A percentile compares a stretch with the other conserved stretches of the same genome.
Evolutionary conservation across 768 basidiomycete genomes (phyloP).

Genomic region (Rhodotorula toruloides): DNA sequence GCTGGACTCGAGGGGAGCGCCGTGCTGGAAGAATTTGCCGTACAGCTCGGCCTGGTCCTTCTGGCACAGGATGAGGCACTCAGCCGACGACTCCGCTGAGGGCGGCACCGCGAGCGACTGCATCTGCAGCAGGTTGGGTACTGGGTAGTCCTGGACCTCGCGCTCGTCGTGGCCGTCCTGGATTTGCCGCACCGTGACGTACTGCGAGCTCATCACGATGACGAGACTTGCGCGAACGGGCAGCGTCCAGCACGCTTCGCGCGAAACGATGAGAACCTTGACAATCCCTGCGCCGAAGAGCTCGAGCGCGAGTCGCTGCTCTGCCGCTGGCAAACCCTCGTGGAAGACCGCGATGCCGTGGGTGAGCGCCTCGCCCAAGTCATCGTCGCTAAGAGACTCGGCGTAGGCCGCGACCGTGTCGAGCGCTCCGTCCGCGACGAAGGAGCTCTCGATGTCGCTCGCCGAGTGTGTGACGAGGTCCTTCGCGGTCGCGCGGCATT

Average conservation of each 20-base stretch:
- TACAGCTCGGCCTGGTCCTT: constrained; percentile 75
- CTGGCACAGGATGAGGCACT: constrained; percentile 84
- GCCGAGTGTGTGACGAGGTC: constrained; percentile 86
- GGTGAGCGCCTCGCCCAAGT: constrained; percentile 65
- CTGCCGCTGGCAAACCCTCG: constrained; percentile 61
- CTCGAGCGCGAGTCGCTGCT: constrained; percentile 68
- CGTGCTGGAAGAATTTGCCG: constrained; percentile 76
- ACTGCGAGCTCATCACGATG: constrained; percentile 89
- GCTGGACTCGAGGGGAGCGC: constrained; percentile 80
- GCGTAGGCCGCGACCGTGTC: constrained; percentile 61
- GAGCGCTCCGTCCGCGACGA: constrained; percentile 46
- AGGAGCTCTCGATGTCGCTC: constrained; percentile 56
- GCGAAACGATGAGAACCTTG: constrained; percentile 72
- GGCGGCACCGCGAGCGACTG: constrained; percentile 68
- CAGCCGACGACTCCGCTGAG: constrained; percentile 40
- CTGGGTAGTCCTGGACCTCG: constrained; percentile 69
- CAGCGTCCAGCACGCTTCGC: constrained; percentile 81
- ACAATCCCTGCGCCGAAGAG: constrained; percentile 75
- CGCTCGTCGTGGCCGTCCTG: constrained; percentile 46
- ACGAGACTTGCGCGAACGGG: constrained; percentile 76
- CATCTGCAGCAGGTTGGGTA: constrained; percentile 83
- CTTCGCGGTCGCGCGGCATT: constrained; percentile 66
- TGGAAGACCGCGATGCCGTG: constrained; percentile 87
- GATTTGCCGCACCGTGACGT: constrained; percentile 48
- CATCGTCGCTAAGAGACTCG: constrained; percentile 57